Percentiles rank a stretch among this genome's conserved stretches.
Conservation (phyloP, 2,329 filamentous ascomycete genomes). For the Trichoderma afroharzianum region DNA sequence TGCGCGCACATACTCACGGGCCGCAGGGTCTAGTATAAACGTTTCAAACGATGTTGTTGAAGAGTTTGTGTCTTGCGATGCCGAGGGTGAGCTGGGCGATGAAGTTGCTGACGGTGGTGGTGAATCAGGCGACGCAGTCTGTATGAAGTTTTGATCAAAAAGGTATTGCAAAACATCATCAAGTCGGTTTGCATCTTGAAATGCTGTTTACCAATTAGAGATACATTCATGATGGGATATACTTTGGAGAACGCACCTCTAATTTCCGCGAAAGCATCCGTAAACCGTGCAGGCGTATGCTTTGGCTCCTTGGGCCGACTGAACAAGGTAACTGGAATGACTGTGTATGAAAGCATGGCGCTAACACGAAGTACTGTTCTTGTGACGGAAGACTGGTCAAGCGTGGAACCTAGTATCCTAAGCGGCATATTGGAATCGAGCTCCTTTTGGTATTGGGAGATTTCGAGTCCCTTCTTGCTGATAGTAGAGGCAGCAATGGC, state of each 20-base stretch:
- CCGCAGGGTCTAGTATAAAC: slow-evolving; percentile 25
- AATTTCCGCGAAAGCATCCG: slow-evolving; percentile 19
- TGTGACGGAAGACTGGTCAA: slow-evolving; percentile 26
- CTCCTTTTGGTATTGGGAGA: slow-evolving; percentile 20
- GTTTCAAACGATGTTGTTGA: slow-evolving; percentile 20
- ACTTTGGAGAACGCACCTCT: slow-evolving; percentile 12
- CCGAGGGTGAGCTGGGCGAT: slow-evolving; percentile 20
- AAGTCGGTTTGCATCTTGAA: slow-evolving; percentile 21
- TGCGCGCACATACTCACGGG: slow-evolving; percentile 24
- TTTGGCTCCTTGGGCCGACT: slow-evolving; percentile 10
- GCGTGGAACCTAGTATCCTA: slow-evolving; percentile 21
- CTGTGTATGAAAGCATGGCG: slow-evolving; percentile 25
- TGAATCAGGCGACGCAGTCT: slow-evolving; percentile 21
- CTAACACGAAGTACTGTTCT: slow-evolving; percentile 25
- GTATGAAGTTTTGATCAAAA: slow-evolving; percentile 26
- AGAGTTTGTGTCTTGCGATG: slow-evolving; percentile 19
- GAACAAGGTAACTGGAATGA: slow-evolving; percentile 25
- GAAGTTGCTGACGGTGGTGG: slow-evolving; percentile 19
- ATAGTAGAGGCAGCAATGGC: slow-evolving; percentile 24
- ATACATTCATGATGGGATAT: background rate
- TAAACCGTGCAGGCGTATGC: slow-evolving; percentile 19
- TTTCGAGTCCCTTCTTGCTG: slow-evolving; percentile 19
- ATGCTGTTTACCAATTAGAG: slow-evolving; percentile 16
- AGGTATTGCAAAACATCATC: slow-evolving; percentile 26
- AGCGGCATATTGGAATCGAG: slow-evolving; percentile 17